Evolutionary conservation across 495 filamentous ascomycete species (phyloP), one percentile per base, ranked within the genome.

Genomic region (Hypoxylon trugodes): DNA sequence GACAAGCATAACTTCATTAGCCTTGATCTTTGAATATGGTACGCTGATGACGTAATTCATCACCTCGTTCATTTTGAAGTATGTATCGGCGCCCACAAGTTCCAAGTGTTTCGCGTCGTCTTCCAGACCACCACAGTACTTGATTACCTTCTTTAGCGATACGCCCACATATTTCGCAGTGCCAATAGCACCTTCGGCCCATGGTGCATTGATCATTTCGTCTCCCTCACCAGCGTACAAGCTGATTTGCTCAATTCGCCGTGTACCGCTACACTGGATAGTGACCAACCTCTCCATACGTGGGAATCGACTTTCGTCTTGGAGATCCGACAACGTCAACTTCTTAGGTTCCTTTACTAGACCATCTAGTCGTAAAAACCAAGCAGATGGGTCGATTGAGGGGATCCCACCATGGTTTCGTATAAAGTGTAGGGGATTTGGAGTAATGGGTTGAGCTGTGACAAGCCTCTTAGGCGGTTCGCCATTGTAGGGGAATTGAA

Each of bases 401-500:
- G 88, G 88, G 35, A 90, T 85, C 0, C 76, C 74, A 13, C 86
- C 87, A 53, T 90, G 88, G 54, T 90, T 90, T 15, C 88, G 82
- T 0, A 90, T 84, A 57, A 88, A 89, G 60, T 85, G 82, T 5
- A 86, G 76, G 4, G 77, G 49, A 45, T 88, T 90, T 0, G 79
- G 77, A 0, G 87, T 90, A 60, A 90, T 77, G 1, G 75, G 71
- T n/a, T 82, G 74, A 15, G 74, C 68, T 0, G 80, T 82, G 3
- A 81, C 72, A 1, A 80, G 74, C 48, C 61, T 73, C 58, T 82
- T 79, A 6, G 85, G 85, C 0, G 86, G 81, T 57, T 90, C 88
- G 6, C 87, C 88, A 37, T 90, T 90, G 74, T 90, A 90, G 0
- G 87, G 88, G 58, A 90, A 90, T 60, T 89, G 81, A 1, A 90